Conservation (phyloP, 2,329 filamentous ascomycete genomes). For the Colletotrichum karsti region DNA sequence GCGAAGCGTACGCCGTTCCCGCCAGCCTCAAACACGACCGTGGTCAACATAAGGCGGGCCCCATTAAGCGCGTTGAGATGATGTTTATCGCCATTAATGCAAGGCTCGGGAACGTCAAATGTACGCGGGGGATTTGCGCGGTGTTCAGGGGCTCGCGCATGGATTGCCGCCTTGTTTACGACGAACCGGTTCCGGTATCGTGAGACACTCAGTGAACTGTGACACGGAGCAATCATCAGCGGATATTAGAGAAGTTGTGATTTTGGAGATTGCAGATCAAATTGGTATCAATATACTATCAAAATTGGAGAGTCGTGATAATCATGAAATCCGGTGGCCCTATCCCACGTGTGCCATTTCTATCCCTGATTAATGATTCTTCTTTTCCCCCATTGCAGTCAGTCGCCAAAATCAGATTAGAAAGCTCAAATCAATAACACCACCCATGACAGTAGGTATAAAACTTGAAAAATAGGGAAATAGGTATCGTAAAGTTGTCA, state of each 20-base stretch:
- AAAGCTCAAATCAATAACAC: neutral
- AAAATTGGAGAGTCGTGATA: neutral
- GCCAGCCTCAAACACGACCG: neutral
- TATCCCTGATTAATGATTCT: neutral
- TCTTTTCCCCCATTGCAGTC: neutral
- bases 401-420: neutral
- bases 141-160: neutral
- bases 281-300: slow-evolving; percentile 15
- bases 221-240: neutral
- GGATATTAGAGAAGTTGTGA: neutral
- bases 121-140: neutral
- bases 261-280: neutral
- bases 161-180: neutral
- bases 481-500: neutral
- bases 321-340: neutral
- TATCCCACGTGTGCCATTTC: neutral
- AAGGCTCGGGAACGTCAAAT: neutral
- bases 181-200: neutral
- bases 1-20: neutral
- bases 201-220: neutral
- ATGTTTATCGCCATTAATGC: neutral
- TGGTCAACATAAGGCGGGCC: neutral
- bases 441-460: neutral
- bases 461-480: neutral
- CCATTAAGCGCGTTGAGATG: neutral